Percentiles rank a stretch among this genome's conserved stretches.
These are phyloP conservation scores for Calonectria honghensis DNA, from an alignment of 2,329 filamentous ascomycete genomes.

Conservation along the genomic window DNA sequence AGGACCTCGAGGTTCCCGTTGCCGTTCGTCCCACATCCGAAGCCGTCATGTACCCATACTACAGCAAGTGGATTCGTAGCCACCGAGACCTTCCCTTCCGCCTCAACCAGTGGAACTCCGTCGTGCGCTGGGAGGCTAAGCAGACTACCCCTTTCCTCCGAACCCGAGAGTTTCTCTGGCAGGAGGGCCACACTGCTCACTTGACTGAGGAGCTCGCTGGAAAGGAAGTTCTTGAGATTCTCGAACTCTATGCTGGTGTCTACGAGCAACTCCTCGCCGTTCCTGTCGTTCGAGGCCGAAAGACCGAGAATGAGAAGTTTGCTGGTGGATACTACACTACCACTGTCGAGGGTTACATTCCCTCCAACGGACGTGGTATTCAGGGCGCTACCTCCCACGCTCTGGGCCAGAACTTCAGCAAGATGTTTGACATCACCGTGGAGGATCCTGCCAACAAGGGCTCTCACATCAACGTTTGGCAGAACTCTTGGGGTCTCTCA, in stretches of 20 bases:
- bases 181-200: conserved; percentile 95
- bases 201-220: conserved; percentile 87
- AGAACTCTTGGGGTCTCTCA: conserved; percentile 99
- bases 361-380: conserved; percentile 95
- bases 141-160: conserved; percentile 91
- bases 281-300: conserved; percentile 92
- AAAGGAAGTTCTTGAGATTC: conserved; percentile 92
- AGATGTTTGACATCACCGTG: conserved; percentile 99
- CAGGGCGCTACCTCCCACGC: conserved; percentile 97
- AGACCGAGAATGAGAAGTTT: conserved; percentile 99
- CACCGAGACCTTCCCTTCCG: conserved; percentile 95
- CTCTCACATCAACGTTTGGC: conserved; percentile 91
- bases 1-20: conserved; percentile 88
- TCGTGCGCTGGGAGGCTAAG: conserved; percentile 97
- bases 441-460: conserved; percentile 92
- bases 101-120: conserved; percentile 98
- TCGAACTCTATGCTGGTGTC: conserved; percentile 93
- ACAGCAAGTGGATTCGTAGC: conserved; percentile 96
- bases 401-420: conserved; percentile 97
- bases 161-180: conserved; percentile 97
- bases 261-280: conserved; percentile 97
- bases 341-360: conserved; percentile 97
- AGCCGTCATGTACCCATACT: conserved; percentile 96
- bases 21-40: conserved; percentile 82
- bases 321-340: conserved; percentile 97